A percentile compares a stretch with the other conserved stretches of the same genome.
phyloP scores from a whole-genome alignment of 768 basidiomycete species.

The Ramaria sp. region DNA sequence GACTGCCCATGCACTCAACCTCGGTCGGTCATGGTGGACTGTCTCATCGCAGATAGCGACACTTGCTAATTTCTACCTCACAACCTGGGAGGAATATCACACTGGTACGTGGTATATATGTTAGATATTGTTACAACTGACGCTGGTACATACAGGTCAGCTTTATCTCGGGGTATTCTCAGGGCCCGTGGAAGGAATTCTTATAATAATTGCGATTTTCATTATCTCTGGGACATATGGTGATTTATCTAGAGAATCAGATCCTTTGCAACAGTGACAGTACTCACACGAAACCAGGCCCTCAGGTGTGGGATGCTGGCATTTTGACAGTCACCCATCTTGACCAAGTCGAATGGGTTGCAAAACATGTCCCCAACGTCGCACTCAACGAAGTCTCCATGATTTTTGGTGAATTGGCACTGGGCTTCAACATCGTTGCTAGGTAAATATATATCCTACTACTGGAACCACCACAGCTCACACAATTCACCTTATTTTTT shows the following conservation, averaged over 20 bases:
- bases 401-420: slow-evolving; percentile 57
- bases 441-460: slow-evolving; percentile 32
- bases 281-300: slow-evolving; percentile 32
- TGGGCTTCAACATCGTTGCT: slow-evolving; percentile 71
- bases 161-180: slow-evolving; percentile 89
- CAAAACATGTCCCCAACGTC: slow-evolving; percentile 45
- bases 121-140: background rate
- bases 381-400: slow-evolving; percentile 83
- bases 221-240: slow-evolving; percentile 69
- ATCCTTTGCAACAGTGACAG: background rate
- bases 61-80: slow-evolving; percentile 69
- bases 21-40: slow-evolving; percentile 96
- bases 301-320: slow-evolving; percentile 70
- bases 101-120: slow-evolving; percentile 44
- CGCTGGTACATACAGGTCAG: slow-evolving; percentile 38
- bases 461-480: background rate
- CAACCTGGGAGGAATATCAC: slow-evolving; percentile 83
- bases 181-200: slow-evolving; percentile 92
- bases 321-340: slow-evolving; percentile 43
- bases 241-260: slow-evolving; percentile 18
- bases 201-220: slow-evolving; percentile 74
- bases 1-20: slow-evolving; percentile 72
- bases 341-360: slow-evolving; percentile 37
- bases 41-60: slow-evolving; percentile 74
- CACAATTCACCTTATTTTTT: background rate